These are phyloP conservation scores for Colletotrichum liaoningense DNA, from an alignment of 2,329 filamentous ascomycete genomes.

Conservation along the genomic window DNA sequence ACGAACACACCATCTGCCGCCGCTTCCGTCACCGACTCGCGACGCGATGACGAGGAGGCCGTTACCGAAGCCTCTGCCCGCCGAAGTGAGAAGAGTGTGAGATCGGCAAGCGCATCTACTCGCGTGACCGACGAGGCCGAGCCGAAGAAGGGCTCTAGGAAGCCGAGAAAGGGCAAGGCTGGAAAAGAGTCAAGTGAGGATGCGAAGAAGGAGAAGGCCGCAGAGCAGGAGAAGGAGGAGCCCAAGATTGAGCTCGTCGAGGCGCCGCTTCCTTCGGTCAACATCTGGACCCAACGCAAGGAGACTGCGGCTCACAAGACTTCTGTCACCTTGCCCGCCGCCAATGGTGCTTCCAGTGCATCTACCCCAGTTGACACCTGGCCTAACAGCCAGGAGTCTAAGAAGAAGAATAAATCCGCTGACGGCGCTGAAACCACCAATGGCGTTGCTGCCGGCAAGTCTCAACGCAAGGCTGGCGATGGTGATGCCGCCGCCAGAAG, in stretches of 20 bases:
- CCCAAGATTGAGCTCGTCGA: slow-evolving; percentile 78
- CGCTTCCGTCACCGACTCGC: slow-evolving; percentile 51
- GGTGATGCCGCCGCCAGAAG: slow-evolving; percentile 54
- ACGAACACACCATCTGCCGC: slow-evolving; percentile 44
- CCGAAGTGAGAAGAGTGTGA: slow-evolving; percentile 61
- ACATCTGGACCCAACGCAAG: slow-evolving; percentile 86
- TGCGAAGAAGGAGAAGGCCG: slow-evolving; percentile 64
- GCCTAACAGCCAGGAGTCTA: slow-evolving; percentile 62
- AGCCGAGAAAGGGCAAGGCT: slow-evolving; percentile 72
- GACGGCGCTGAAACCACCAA: slow-evolving; percentile 39
- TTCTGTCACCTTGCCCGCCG: slow-evolving; percentile 46
- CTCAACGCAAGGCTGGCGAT: slow-evolving; percentile 57
- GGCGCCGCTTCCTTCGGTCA: slow-evolving; percentile 85
- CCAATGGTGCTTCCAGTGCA: slow-evolving; percentile 39
- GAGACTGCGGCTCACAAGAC: slow-evolving; percentile 71
- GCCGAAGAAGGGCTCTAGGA: slow-evolving; percentile 63
- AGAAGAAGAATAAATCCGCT: slow-evolving; percentile 45
- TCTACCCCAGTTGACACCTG: slow-evolving; percentile 22
- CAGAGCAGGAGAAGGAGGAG: slow-evolving; percentile 69
- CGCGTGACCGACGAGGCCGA: slow-evolving; percentile 77
- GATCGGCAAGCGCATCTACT: slow-evolving; percentile 71
- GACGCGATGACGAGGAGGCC: slow-evolving; percentile 52
- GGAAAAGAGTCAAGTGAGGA: slow-evolving; percentile 54
- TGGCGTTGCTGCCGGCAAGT: slow-evolving; percentile 51
- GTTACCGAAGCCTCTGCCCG: slow-evolving; percentile 54